Evolutionary conservation across 352 stramenopile species (phyloP), one percentile per base, ranked within the genome.

Genomic region (Saprolegnia parasitica): DNA sequence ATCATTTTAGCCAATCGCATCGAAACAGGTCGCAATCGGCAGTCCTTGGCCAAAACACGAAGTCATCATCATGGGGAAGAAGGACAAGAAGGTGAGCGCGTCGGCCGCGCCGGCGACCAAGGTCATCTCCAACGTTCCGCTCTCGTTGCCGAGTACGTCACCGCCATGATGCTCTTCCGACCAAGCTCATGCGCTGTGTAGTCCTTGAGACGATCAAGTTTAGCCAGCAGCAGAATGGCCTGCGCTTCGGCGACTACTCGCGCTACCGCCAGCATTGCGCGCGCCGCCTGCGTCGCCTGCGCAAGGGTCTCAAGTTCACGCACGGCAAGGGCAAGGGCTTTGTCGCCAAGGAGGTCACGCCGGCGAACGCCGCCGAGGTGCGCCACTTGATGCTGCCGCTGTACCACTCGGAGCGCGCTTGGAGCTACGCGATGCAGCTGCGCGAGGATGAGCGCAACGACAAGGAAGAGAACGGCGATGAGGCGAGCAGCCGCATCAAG

Each of bases 251-350:
- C 67, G 88, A 97, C 79, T 97, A 96, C 77, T 84, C 91, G 76
- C 88, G 89, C 37, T 97, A 97, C 75, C 85, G 89, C 29, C 86
- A 96, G 80, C 96, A 96, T 77, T 97, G 90, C 76, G 77, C 85
- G 66, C 81, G 90, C 18, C 86, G 89, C 20, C 75, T 97, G 68
- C 86, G 86, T 32, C 88, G 89, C 54, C 81, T 97, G 65, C 87
- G 90, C 76, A 96, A 93, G 77, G 89, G 86, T 29, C 77, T 89
- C 72, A 89, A 93, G 74, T 96, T 95, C 68, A 89, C 79, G 76
- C 90, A 93, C 60, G 88, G 87, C 73, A 95, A 93, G 72, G 86
- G 89, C 42, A 94, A 93, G 70, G 76, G 81, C 45, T 94, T 86
- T 74, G 45, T 94, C 18, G 80, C 81, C 72, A 89, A 94, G 77